Base-by-base conservation (phyloP, 169 alveolate genomes). In the Eimeria necatrix region DNA sequence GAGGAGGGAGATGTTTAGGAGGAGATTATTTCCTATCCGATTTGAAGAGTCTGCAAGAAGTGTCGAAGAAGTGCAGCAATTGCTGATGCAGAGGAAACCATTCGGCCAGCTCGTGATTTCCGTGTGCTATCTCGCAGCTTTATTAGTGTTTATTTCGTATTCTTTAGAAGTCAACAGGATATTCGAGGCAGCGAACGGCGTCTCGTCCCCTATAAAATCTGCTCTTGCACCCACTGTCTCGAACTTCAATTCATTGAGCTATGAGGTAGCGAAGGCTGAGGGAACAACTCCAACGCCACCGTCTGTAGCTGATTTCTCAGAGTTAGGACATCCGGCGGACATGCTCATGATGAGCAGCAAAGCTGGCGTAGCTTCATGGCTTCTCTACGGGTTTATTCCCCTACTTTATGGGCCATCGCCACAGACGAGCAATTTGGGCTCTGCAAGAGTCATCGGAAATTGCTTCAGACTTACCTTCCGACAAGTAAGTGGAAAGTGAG, bases 301-400 rank as follows among this genome's bases (percentile, higher is more conserved):
- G 48, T 3, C 78, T 56, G 92, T 60, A 60, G 76, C 81, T 41
- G 61, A 16, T 7, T 16, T 20, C 32, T 48, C 26, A 49, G 92
- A 26, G 12, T 18, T 81, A 10, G 46, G 81, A 56, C 41, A 12
- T 12, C 80, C 61, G 18, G 59, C 22, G 60, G 49, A 56, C 10
- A 56, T 91, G 53, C 70, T 2, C 14, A 59, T 84, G 9, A 16
- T 91, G 56, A 52, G 32, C 59, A 91, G 83, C 49, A 91, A 91
- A n/a, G 91, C 83, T 7, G 91, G 64, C 24, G 91, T 76, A 53
- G 91, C 95, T 49, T 74, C 95, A 22, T 91, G 95, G 95, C 89
- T 91, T 20, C 84, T 74, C 14, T 46, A 76, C 46, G 95, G 95
- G 46, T 76, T 59, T 56, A 49, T 52, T 56, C 87, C 90, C 22